Percentiles rank a stretch among this genome's conserved stretches.
These are phyloP conservation scores for Neurospora sp. DNA, from an alignment of 2,329 filamentous ascomycete genomes.

Conservation along the genomic window DNA sequence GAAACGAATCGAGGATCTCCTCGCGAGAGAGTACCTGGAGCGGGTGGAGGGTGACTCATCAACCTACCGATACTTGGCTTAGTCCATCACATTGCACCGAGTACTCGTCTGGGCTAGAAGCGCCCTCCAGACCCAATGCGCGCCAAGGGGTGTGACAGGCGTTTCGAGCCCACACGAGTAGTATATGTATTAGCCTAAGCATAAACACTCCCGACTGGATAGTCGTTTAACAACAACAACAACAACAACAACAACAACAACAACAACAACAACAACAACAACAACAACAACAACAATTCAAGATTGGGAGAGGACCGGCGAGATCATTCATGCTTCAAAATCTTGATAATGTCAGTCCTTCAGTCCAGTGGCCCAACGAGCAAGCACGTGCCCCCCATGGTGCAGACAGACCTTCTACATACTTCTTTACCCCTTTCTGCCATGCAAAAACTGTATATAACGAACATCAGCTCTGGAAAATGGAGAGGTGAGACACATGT, in stretches of 20 bases:
- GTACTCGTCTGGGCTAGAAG: background rate
- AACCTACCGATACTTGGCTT: conserved; percentile 64
- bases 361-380: background rate
- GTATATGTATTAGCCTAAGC: background rate
- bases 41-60: conserved; percentile 57
- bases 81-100: conserved; percentile 6
- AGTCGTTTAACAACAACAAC: background rate
- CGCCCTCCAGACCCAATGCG: too few species aligned
- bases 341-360: background rate
- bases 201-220: background rate
- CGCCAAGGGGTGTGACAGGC: too few species aligned
- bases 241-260: too few species aligned
- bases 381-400: background rate
- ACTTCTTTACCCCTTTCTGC: background rate
- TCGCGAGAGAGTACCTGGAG: conserved; percentile 69
- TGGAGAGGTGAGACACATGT: background rate
- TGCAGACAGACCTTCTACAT: background rate
- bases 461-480: background rate
- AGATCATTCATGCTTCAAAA: background rate
- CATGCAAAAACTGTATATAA: background rate
- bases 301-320: background rate
- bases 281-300: background rate
- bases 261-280: too few species aligned
- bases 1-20: conserved; percentile 68
- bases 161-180: background rate